Evolutionary conservation across 2,329 filamentous ascomycete genomes (phyloP).

Genomic region (Mycosphaerella sp.): DNA sequence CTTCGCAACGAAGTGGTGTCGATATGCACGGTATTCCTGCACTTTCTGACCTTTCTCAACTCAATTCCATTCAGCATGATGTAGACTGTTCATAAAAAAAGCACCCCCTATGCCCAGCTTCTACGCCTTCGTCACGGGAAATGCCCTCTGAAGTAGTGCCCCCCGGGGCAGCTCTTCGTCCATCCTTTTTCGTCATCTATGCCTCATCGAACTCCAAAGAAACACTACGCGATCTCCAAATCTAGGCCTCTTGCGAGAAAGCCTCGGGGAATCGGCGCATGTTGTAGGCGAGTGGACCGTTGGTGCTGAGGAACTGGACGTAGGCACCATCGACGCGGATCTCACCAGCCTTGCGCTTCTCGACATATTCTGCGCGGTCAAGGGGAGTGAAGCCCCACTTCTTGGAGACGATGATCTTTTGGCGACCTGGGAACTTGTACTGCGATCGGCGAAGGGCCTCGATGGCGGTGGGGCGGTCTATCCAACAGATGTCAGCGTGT

Average conservation of each 20-base stretch:
- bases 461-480: constrained; percentile 84
- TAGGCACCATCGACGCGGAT: constrained; percentile 98
- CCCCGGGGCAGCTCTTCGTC: neutral
- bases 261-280: constrained; percentile 92
- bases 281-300: constrained; percentile 80
- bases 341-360: constrained; percentile 86
- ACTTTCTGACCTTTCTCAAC: constrained; percentile 3
- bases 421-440: constrained; percentile 99
- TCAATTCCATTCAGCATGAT: constrained; percentile 10
- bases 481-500: constrained; percentile 18
- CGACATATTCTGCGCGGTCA: constrained; percentile 92
- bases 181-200: constrained; percentile 8
- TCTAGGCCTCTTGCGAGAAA: constrained; percentile 50
- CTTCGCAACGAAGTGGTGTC: neutral
- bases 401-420: constrained; percentile 99
- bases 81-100: constrained; percentile 12
- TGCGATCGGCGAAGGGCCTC: constrained; percentile 98
- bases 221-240: neutral
- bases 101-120: constrained; percentile 3
- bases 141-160: constrained; percentile 3
- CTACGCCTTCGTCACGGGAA: neutral
- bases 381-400: constrained; percentile 99
- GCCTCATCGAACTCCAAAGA: constrained; percentile 1
- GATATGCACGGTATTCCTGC: neutral
- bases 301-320: constrained; percentile 97